phyloP scores from a whole-genome alignment of 2,329 filamentous ascomycete species.

The Hymenoscyphus infarciens region DNA sequence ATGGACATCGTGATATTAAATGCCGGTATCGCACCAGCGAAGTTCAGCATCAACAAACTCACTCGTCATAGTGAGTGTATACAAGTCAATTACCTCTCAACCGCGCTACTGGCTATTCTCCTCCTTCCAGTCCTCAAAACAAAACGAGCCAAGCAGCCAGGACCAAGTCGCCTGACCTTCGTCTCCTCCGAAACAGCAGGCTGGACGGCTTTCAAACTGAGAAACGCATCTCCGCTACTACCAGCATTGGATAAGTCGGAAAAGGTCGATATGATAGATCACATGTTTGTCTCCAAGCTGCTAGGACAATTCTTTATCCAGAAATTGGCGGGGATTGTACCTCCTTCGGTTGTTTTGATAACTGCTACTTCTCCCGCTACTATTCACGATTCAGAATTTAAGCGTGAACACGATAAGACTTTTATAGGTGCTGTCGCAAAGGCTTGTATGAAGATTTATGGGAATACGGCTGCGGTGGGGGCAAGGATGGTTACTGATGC shows the following conservation, averaged over 20 bases:
- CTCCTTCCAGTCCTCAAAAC: conserved; percentile 8
- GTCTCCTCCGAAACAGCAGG: conserved; percentile 5
- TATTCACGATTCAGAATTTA: not conserved
- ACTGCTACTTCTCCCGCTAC: not conserved
- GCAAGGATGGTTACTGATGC: too few species aligned
- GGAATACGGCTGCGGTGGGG: too few species aligned
- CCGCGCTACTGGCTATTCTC: conserved; percentile 10
- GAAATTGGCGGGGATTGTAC: not conserved
- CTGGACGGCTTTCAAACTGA: conserved; percentile 9
- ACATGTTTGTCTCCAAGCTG: not conserved
- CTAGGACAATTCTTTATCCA: not conserved
- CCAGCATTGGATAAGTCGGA: not conserved
- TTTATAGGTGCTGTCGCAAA: not conserved
- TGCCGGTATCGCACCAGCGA: conserved; percentile 7
- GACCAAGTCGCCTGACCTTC: not conserved
- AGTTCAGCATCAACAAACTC: not conserved
- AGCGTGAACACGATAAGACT: not conserved
- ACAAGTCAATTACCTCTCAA: conserved; percentile 14
- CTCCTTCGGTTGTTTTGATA: not conserved
- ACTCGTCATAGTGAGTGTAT: conserved; percentile 7
- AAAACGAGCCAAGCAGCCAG: not conserved
- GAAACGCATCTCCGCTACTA: not conserved
- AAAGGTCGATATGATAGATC: not conserved
- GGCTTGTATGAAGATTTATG: too few species aligned
- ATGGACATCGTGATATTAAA: conserved; percentile 16